Percentiles rank a stretch among this genome's conserved stretches.
phyloP scores from a whole-genome alignment of 2,329 filamentous ascomycete genomes.

The Neoascochyta sp. region DNA sequence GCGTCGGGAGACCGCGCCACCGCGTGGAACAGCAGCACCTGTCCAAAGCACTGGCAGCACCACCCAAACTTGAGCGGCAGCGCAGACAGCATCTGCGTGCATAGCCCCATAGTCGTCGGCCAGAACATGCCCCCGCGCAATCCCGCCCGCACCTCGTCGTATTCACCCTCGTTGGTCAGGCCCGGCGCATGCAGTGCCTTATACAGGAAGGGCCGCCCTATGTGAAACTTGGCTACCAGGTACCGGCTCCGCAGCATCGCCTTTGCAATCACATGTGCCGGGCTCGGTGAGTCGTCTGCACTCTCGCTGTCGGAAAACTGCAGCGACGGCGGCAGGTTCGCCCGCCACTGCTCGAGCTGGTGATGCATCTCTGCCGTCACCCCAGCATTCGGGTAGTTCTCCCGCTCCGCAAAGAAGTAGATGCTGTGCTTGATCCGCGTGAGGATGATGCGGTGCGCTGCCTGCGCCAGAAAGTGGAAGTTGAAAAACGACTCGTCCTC shows the following conservation, averaged over 20 bases:
- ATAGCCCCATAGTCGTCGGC: slow-evolving; percentile 37
- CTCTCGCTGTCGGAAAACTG: slow-evolving; percentile 43
- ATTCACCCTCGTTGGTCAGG: slow-evolving; percentile 30
- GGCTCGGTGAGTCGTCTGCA: slow-evolving; percentile 26
- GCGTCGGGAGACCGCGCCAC: slow-evolving; percentile 27
- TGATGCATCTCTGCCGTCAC: slow-evolving; percentile 53
- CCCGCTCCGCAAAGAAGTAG: slow-evolving; percentile 47
- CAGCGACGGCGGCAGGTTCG: slow-evolving; percentile 48
- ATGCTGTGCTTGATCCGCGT: slow-evolving; percentile 52
- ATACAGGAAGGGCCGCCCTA: slow-evolving; percentile 38
- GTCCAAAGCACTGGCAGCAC: slow-evolving; percentile 39
- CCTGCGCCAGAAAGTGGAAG: slow-evolving; percentile 56
- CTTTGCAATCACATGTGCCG: slow-evolving; percentile 38
- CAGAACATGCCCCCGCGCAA: slow-evolving; percentile 37
- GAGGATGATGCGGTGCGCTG: slow-evolving; percentile 54
- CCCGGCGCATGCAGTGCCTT: slow-evolving; percentile 35
- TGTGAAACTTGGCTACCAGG: slow-evolving; percentile 38
- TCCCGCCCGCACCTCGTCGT: slow-evolving; percentile 26
- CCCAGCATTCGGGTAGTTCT: slow-evolving; percentile 43
- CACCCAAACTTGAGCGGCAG: slow-evolving; percentile 39
- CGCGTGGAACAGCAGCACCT: slow-evolving; percentile 34
- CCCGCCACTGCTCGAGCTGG: slow-evolving; percentile 55
- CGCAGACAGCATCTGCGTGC: slow-evolving; percentile 35
- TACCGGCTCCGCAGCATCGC: slow-evolving; percentile 41
- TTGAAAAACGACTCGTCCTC: slow-evolving; percentile 55